Evolutionary conservation across 768 basidiomycete species (phyloP), one percentile per base, ranked within the genome.

Genomic region (Termitomyces sp.): DNA sequence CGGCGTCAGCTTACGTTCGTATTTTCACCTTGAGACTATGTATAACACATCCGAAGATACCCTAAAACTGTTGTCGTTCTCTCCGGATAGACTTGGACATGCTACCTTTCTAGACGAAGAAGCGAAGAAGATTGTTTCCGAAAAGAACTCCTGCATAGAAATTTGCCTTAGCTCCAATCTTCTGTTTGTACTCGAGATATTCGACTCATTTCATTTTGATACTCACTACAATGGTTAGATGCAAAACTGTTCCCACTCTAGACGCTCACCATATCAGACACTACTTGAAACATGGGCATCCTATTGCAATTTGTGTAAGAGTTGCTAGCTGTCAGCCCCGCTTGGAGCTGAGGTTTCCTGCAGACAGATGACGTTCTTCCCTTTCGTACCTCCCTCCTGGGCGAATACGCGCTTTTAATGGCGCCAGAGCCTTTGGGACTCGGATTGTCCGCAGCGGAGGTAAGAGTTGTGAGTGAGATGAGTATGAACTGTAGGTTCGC

Each of bases 281-380:
- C 63, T 89, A 88, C 66, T 76, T 92, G 28, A 68, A 70, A 50
- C 73, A 77, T 40, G 68, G 80, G 41, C 88, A 92, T 62, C 89
- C 89, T 0, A 75, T 93, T 39, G 78, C 80, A 9, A 88, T 94
- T 56, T 93, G 88, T 65, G 91, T 93, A 70, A 51, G 50, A 19
- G 11, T 39, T 19, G 6, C 1, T 28, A 7, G 11, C 17, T 39
- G 6, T 5, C 17, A 19, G 2, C 19, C 27, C 8, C 25, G 2
- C 25, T 25, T 40, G 10, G 37, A 0, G 28, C 27, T 59, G 37
- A 49, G 54, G 35, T 40, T 58, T 40, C 44, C 61, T 40, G 11
- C 32, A 92, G 91, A 93, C 91, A 32, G 91, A 93, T 65, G 91
- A 94, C 66, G 83, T 78, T 5, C 82, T 94, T 17, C 84, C 85